Evolutionary conservation across 169 alveolate species (phyloP), one percentile per base, ranked within the genome.

Genomic region (Plasmodium yoelii): DNA sequence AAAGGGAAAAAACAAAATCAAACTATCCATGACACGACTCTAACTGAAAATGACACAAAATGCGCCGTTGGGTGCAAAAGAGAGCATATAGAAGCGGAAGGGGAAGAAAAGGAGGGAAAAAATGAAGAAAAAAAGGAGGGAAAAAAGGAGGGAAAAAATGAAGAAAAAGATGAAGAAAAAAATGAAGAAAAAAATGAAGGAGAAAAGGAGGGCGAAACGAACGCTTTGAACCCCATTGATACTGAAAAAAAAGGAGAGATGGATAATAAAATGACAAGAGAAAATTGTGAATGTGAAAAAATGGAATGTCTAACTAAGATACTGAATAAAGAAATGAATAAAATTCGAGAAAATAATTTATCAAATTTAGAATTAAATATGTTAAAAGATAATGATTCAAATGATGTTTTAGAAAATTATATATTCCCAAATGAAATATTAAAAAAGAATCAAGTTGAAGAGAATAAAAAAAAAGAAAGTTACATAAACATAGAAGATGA

Each of bases 361-460:
- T 28, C 47, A 55, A 64, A 26, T 13, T 53, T 51, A 42, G n/a
- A 6, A 6, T 42, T 61, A 28, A 71, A 73, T 51, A 9, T 3
- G 42, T 22, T 5, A 73, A 4, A 59, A 8, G 1, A 59, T 24
- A 73, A 73, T 10, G 19, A 12, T 18, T 18, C 24, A 34, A 10
- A 44, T 44, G 73, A 60, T 28, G 34, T 42, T 22, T 64, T 73
- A 18, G 44, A 12, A 22, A 60, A 49, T 42, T 73, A 73, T 18
- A 59, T 34, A 60, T 73, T 57, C 34, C 88, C 88, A 8, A 44
- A 46, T 26, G 1, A 34, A 7, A 46, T 59, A 18, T 26, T 56
- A 28, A 18, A 15, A 24, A 53, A 55, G 4, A 61, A 46, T 18
- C 2, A 10, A 22, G 12, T 5, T 34, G 13, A 18, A 9, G 13